phyloP scores from a whole-genome alignment of 2,329 filamentous ascomycete species.

The Pseudocercospora fijiensis region DNA sequence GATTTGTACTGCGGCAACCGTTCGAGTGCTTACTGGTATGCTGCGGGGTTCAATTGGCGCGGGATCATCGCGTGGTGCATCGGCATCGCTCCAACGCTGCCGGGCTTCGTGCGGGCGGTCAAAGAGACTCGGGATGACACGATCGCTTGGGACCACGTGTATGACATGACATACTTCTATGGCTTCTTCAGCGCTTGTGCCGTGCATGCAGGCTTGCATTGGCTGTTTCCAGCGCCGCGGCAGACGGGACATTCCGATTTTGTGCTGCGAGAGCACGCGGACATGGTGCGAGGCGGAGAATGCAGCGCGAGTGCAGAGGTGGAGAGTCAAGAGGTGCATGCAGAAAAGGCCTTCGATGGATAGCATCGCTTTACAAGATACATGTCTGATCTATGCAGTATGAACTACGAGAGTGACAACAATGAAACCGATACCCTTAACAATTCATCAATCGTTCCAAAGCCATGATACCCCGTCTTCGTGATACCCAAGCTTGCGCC shows the following conservation, averaged over 20 bases:
- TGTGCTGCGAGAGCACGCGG: conserved; percentile 17
- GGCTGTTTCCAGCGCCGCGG: conserved; percentile 12
- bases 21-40: conserved; percentile 26
- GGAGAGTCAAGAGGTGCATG: conserved; percentile 7
- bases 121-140: conserved; percentile 4
- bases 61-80: conserved; percentile 24
- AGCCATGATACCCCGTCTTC: not conserved
- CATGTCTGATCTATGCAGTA: not conserved
- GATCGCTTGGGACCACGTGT: conserved; percentile 20
- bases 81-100: conserved; percentile 19
- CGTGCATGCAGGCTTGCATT: conserved; percentile 12
- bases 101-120: conserved; percentile 23
- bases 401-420: not conserved
- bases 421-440: not conserved
- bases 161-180: conserved; percentile 23
- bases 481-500: not conserved
- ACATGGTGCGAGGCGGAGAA: conserved; percentile 8
- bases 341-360: not conserved
- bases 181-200: conserved; percentile 19
- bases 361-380: not conserved
- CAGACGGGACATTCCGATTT: conserved; percentile 21
- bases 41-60: conserved; percentile 26
- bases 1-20: conserved; percentile 24
- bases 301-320: not conserved
- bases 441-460: not conserved